These are phyloP conservation scores for Gossypium schwendimanii DNA, from an alignment of 441 rosid genomes.

Conservation along the genomic window DNA sequence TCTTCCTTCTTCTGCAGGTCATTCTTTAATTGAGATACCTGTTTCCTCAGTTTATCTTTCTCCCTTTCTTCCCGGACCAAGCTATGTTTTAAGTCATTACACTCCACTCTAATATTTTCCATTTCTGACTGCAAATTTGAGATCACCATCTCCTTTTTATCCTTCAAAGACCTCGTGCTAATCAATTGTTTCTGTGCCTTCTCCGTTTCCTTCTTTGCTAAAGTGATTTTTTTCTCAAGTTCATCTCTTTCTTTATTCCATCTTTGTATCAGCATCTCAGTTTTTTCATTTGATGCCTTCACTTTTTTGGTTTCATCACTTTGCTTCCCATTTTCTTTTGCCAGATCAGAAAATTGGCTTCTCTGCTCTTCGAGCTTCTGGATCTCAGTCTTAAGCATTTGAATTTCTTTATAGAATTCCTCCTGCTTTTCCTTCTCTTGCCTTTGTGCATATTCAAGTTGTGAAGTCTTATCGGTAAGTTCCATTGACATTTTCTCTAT, in stretches of 20 bases:
- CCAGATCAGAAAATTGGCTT: conserved; percentile 14
- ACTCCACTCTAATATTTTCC: conserved; percentile 38
- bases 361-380: conserved; percentile 29
- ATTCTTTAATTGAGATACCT: conserved; percentile 40
- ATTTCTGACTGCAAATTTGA: conserved; percentile 44
- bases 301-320: conserved; percentile 28
- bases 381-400: conserved; percentile 28
- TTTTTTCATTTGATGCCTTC: conserved; percentile 35
- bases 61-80: conserved; percentile 51
- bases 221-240: conserved; percentile 33
- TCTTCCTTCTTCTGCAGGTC: conserved; percentile 51
- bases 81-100: conserved; percentile 37
- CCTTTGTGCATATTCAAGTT: conserved; percentile 21
- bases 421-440: conserved; percentile 26
- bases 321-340: conserved; percentile 25
- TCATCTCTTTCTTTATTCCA: conserved; percentile 56
- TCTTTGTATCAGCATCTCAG: conserved; percentile 34
- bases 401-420: conserved; percentile 36
- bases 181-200: conserved; percentile 42
- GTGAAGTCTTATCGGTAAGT: conserved; percentile 22
- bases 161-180: conserved; percentile 37
- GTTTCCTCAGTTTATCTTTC: conserved; percentile 52
- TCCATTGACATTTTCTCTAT: conserved; percentile 23
- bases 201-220: conserved; percentile 48
- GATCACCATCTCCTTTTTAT: conserved; percentile 49